Conservation (phyloP, 148 eudicot species). For the Rhododendron ovatum region DNA sequence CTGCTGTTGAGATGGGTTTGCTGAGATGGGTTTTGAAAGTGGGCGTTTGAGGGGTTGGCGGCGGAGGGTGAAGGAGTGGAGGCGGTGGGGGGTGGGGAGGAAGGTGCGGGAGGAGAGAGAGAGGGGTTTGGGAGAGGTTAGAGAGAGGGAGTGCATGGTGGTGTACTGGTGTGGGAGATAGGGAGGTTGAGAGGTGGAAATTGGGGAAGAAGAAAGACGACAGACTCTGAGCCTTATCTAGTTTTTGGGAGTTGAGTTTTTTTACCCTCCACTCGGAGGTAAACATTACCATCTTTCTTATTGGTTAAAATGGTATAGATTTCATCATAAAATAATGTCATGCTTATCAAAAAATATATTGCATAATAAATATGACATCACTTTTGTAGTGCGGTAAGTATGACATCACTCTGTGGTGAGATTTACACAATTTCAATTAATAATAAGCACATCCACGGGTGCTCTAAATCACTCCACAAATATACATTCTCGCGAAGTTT, state of each 20-base stretch:
- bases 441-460: too few species aligned
- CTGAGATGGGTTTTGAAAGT: conserved; percentile 17
- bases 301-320: too few species aligned
- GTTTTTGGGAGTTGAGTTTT: background rate
- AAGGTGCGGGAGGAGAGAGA: conserved; percentile 24
- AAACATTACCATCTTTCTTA: too few species aligned
- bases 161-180: background rate
- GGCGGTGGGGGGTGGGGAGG: conserved; percentile 13
- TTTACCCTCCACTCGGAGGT: too few species aligned
- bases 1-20: conserved; percentile 5
- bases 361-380: too few species aligned
- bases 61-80: conserved; percentile 7
- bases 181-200: background rate
- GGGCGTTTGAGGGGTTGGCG: conserved; percentile 15
- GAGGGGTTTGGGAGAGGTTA: conserved; percentile 9
- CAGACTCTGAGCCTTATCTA: background rate
- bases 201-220: background rate
- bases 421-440: too few species aligned
- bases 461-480: too few species aligned
- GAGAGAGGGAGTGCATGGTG: conserved; percentile 8
- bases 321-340: too few species aligned
- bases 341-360: too few species aligned
- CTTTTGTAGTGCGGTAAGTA: too few species aligned
- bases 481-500: too few species aligned
- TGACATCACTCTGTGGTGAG: too few species aligned